Percentiles rank a stretch among this genome's conserved stretches.
These are phyloP conservation scores for Podaxis sp. DNA, from an alignment of 768 basidiomycete species.

Conservation along the genomic window DNA sequence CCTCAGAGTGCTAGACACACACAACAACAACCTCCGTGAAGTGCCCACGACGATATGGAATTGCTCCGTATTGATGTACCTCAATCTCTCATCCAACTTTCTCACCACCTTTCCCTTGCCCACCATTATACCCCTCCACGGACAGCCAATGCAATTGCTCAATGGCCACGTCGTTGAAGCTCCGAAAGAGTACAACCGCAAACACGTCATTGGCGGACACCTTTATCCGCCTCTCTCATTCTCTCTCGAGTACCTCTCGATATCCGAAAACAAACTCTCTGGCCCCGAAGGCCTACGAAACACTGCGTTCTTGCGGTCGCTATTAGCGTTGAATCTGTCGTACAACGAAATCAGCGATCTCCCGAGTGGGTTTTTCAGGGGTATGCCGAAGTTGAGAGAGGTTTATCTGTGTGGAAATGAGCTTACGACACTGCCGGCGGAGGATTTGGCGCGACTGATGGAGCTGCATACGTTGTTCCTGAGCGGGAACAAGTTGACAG, in stretches of 20 bases:
- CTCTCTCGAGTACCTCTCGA: conserved; percentile 76
- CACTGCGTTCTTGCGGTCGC: conserved; percentile 29
- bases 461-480: conserved; percentile 76
- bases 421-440: conserved; percentile 84
- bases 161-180: neutral
- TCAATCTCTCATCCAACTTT: conserved; percentile 91
- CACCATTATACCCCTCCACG: conserved; percentile 4
- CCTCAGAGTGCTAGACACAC: conserved; percentile 78
- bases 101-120: conserved; percentile 35
- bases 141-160: neutral
- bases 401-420: conserved; percentile 96
- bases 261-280: conserved; percentile 84
- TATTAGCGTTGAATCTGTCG: conserved; percentile 84
- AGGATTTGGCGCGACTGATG: conserved; percentile 75
- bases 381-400: conserved; percentile 72
- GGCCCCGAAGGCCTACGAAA: conserved; percentile 67
- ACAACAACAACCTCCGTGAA: conserved; percentile 85
- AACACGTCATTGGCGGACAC: conserved; percentile 42
- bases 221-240: conserved; percentile 40
- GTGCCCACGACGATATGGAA: conserved; percentile 82
- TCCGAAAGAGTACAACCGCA: conserved; percentile 18
- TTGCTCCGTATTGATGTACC: conserved; percentile 64
- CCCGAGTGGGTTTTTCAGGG: conserved; percentile 73
- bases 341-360: conserved; percentile 95
- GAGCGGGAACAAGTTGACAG: conserved; percentile 93